Evolutionary conservation across 306 rosid species (phyloP).

Genomic region (Cajanus cajan): DNA sequence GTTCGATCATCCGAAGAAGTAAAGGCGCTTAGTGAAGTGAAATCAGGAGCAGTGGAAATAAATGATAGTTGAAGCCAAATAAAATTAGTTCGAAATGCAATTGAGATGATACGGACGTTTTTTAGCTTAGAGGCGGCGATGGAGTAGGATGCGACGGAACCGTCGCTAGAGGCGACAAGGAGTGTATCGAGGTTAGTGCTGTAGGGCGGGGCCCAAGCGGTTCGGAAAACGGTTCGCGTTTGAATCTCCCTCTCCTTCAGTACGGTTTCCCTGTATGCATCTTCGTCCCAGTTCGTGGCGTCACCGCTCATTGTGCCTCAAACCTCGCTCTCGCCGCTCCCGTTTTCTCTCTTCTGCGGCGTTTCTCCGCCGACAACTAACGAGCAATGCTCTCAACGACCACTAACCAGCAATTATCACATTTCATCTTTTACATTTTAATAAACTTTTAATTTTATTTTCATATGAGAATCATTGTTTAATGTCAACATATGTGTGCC

Average conservation of each 20-base stretch:
- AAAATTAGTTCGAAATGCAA: neutral
- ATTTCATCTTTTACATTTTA: no score
- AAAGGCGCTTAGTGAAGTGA: neutral
- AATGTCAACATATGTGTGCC: no score
- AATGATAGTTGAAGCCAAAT: neutral
- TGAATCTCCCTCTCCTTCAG: conserved; percentile 67
- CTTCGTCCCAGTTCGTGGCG: conserved; percentile 92
- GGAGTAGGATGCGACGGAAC: conserved; percentile 75
- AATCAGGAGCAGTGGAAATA: neutral
- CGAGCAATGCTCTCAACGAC: neutral
- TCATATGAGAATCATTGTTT: no score
- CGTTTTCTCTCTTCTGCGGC: neutral
- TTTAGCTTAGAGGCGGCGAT: conserved; percentile 51
- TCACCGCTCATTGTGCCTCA: conserved; percentile 52
- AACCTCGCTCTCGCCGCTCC: neutral
- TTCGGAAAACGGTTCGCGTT: conserved; percentile 87
- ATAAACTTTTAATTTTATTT: no score
- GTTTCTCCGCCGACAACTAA: neutral
- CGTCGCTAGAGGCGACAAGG: conserved; percentile 83
- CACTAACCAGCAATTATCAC: no score
- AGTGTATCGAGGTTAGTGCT: conserved; percentile 60
- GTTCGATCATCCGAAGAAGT: neutral
- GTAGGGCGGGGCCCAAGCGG: conserved; percentile 72
- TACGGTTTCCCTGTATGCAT: conserved; percentile 64
- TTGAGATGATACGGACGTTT: conserved; percentile 19